Conservation (phyloP, 345 rosid species). For the Brassica cretica region DNA sequence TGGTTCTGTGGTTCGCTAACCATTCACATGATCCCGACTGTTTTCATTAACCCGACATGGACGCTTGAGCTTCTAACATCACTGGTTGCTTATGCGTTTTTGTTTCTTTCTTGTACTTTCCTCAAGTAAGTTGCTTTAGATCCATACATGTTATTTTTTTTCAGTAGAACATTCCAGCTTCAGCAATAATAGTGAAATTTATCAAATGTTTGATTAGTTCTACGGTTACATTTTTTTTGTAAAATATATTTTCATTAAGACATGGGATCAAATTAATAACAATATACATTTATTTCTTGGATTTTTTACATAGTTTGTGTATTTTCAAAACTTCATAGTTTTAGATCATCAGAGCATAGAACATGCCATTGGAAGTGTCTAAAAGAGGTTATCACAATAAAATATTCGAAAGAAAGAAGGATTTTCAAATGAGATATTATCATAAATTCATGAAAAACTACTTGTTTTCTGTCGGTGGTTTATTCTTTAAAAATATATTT, state of each 20-base stretch:
- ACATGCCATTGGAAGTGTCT: not conserved
- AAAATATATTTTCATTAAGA: not conserved
- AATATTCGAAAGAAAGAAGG: not conserved
- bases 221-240: not conserved
- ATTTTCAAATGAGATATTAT: not conserved
- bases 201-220: not conserved
- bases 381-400: not conserved
- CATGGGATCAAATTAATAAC: too few species aligned
- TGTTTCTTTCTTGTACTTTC: conserved; percentile 85
- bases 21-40: conserved; percentile 75
- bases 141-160: not conserved
- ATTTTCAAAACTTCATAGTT: not conserved
- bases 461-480: not conserved
- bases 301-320: not conserved
- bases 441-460: not conserved
- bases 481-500: not conserved
- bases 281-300: too few species aligned
- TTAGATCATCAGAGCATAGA: not conserved
- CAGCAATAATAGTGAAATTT: not conserved
- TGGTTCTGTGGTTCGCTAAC: conserved; percentile 76
- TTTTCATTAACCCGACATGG: conserved; percentile 75
- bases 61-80: conserved; percentile 92
- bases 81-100: conserved; percentile 66
- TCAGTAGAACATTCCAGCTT: too few species aligned
- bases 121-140: conserved; percentile 53